Conservation (phyloP, 2,329 filamentous ascomycete genomes). For the Diaporthe citri region DNA sequence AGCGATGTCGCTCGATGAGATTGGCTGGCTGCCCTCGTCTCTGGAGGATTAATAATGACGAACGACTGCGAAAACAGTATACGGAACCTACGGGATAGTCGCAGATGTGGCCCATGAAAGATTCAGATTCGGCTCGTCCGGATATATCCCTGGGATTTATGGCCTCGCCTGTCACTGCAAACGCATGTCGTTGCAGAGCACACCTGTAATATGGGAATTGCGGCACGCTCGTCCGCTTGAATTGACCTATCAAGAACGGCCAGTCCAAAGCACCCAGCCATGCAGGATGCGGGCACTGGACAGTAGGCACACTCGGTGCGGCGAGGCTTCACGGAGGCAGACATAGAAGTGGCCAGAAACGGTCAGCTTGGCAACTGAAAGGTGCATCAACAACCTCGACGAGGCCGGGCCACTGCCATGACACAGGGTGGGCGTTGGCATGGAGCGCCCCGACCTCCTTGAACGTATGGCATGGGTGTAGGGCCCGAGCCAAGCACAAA, state of each 20-base stretch:
- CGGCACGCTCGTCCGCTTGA: conserved; percentile 1
- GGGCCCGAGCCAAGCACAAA: conserved; percentile 30
- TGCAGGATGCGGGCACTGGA: neutral
- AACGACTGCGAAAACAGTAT: neutral
- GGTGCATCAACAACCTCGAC: neutral
- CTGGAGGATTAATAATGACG: conserved; percentile 28
- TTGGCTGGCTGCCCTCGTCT: neutral
- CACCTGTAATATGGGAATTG: conserved; percentile 11
- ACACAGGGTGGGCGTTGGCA: neutral
- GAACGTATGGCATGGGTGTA: neutral
- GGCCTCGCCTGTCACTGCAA: neutral
- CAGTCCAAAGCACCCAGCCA: neutral
- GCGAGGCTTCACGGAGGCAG: neutral
- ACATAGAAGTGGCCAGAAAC: neutral
- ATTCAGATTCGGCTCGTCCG: conserved; percentile 19
- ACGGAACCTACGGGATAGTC: conserved; percentile 2
- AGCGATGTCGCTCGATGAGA: conserved; percentile 26
- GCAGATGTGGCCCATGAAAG: conserved; percentile 1
- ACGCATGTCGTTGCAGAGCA: neutral
- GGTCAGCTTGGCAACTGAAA: neutral
- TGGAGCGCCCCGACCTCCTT: conserved; percentile 21
- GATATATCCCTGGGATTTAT: neutral
- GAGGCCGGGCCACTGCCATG: neutral
- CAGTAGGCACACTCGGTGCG: neutral
- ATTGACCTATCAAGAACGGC: conserved; percentile 7